Base-by-base conservation (phyloP, 306 rosid species). In the Corylus americana region DNA sequence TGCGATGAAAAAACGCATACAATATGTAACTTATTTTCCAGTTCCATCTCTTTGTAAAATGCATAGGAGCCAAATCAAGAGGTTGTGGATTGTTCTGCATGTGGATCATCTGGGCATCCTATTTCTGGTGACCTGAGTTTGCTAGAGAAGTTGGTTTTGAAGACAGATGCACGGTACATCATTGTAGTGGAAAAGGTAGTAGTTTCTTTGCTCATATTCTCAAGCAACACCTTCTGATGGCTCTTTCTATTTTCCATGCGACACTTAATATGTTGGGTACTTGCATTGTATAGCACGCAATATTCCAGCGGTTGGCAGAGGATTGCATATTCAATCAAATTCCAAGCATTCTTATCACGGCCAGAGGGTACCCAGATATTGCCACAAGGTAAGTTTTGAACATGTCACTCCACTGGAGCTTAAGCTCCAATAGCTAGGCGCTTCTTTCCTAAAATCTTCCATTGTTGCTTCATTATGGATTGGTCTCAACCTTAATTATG, bases 361-460 rank as follows among this genome's bases (percentile, higher is more conserved):
- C 96, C 76, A 91, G 84, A 90, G 98, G 99, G 68, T 95, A 95
- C 84, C 99, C 98, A 50, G 98, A 92, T 86, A 89, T 92, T 29
- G 97, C 96, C 70, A 91, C 96, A 48, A 89, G 99, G 99, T 95
- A 80, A 59, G 31, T 11, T 27, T 53, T 31, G 45, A 53, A 57
- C 16, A 68, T 48, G 63, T 78, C 67, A 72, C 45, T 80, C 76
- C n/a, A 80, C 80, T 8, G 44, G 82, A 81, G 66, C 29, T 18
- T 54, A 13, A 83, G 47, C 47, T 79, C 29, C 42, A 66, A 16
- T 50, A 31, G 1, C 75, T 35, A 4, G 74, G 37, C 44, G 53
- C 63, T 59, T 8, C 53, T 18, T 67, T 67, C n/a, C 74, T 8
- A 55, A 76, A 69, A 25, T 14, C n/a, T 68, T 48, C 49, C 45